Conservation (phyloP, 2,329 filamentous ascomycete species). For the Phialophora expanda region DNA sequence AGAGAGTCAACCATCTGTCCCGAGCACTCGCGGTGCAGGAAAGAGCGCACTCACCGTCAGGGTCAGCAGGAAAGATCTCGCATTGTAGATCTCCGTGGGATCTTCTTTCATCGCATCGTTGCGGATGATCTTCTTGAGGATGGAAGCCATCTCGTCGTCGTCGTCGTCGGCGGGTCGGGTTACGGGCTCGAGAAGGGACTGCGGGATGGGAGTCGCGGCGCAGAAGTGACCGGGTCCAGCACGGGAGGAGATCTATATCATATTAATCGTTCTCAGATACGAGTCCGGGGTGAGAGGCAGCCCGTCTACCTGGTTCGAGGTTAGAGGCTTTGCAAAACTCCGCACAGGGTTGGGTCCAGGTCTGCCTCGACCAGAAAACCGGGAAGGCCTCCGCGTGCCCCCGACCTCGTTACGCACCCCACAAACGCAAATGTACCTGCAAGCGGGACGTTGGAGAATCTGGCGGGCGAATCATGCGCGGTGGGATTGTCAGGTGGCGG, state of each 20-base stretch:
- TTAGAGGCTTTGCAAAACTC: background rate
- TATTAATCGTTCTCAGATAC: no score
- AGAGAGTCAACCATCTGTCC: slow-evolving; percentile 3
- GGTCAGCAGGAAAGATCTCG: slow-evolving; percentile 68
- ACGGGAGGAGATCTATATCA: no score
- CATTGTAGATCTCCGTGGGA: slow-evolving; percentile 71
- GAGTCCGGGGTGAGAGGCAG: no score
- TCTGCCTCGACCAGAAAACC: background rate
- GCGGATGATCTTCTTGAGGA: slow-evolving; percentile 64
- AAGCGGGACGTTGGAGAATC: no score
- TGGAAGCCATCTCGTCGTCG: slow-evolving; percentile 10
- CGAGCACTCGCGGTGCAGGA: background rate
- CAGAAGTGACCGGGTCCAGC: no score
- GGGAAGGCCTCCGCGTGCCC: background rate
- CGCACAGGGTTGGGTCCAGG: background rate
- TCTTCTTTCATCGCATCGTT: slow-evolving; percentile 74
- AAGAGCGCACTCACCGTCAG: background rate
- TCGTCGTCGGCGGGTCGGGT: no score
- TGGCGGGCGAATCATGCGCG: no score
- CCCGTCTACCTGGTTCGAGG: background rate
- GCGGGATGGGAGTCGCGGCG: background rate
- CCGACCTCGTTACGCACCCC: no score
- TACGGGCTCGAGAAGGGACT: no score
- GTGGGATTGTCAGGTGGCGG: no score
- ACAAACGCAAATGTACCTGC: no score